A percentile compares a stretch with the other conserved stretches of the same genome.
Conservation (phyloP, 208 protist genomes). For the Crithidia acanthocephali region DNA sequence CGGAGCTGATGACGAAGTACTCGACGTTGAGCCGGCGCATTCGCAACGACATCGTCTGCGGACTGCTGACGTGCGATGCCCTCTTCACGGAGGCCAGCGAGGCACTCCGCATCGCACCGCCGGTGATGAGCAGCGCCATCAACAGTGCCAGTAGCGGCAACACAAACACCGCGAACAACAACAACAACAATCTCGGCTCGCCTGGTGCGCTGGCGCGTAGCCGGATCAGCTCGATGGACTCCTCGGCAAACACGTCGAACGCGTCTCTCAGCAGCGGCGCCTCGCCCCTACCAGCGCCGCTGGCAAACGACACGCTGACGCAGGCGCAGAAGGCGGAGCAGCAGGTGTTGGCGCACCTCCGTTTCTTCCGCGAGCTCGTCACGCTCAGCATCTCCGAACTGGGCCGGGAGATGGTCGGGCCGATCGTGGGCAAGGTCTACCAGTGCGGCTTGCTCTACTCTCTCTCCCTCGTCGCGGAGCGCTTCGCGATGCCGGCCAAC, state of each 20-base stretch:
- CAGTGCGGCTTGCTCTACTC: slow-evolving; percentile 63
- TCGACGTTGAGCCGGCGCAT: slow-evolving; percentile 55
- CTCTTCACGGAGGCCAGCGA: slow-evolving; percentile 57
- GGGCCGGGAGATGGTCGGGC: slow-evolving; percentile 57
- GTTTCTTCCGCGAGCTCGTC: slow-evolving; percentile 71
- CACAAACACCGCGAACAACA: neutral
- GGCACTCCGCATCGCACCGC: slow-evolving; percentile 53
- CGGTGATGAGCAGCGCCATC: neutral
- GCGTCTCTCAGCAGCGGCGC: slow-evolving; percentile 19
- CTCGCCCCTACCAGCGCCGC: slow-evolving; percentile 17
- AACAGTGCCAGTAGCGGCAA: too few species aligned
- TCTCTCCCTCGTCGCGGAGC: slow-evolving; percentile 76
- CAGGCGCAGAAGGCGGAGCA: slow-evolving; percentile 44
- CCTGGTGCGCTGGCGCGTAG: slow-evolving; percentile 5
- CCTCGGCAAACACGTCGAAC: slow-evolving; percentile 25
- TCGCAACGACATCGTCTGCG: slow-evolving; percentile 69
- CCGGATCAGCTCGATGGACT: slow-evolving; percentile 19
- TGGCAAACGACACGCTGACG: neutral
- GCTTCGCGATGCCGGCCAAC: slow-evolving; percentile 59
- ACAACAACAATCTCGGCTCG: neutral
- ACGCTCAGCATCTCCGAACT: slow-evolving; percentile 62
- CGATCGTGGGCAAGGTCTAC: slow-evolving; percentile 66
- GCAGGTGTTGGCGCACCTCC: slow-evolving; percentile 72
- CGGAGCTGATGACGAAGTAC: slow-evolving; percentile 29
- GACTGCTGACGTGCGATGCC: slow-evolving; percentile 52